phyloP scores from a whole-genome alignment of 768 basidiomycete species.

The Daedaleopsis sinensis region DNA sequence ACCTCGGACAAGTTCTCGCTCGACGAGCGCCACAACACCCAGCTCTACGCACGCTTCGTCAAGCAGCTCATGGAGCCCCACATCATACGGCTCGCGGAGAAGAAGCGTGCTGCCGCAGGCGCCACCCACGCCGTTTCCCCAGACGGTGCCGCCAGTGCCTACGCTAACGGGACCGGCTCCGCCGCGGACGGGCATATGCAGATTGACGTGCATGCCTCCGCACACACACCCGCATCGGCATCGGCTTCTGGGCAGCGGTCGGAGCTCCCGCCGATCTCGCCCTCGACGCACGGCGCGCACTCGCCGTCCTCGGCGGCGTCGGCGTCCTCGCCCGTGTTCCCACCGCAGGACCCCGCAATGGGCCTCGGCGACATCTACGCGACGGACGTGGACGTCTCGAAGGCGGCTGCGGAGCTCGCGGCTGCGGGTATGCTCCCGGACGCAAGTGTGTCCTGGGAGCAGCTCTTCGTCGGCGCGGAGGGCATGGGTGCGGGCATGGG shows the following conservation, averaged over 20 bases:
- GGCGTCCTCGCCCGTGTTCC: conserved; percentile 1
- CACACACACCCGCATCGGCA: too few relatives aligned
- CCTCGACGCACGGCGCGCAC: conserved; percentile 2
- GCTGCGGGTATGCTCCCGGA: conserved; percentile 10
- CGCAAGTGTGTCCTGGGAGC: conserved; percentile 9
- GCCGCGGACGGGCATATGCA: too few relatives aligned
- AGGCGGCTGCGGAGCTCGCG: conserved; percentile 14
- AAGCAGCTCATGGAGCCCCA: conserved; percentile 24
- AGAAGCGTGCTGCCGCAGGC: conserved; percentile 1
- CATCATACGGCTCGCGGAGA: conserved; percentile 15
- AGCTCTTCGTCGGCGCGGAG: conserved; percentile 3
- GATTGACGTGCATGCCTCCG: too few relatives aligned
- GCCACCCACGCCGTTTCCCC: neutral
- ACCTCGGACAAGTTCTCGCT: conserved; percentile 17
- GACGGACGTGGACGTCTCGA: conserved; percentile 17
- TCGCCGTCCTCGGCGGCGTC: neutral
- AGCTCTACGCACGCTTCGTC: conserved; percentile 28
- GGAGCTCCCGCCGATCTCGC: neutral
- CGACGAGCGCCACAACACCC: conserved; percentile 25
- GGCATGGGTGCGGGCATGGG: neutral
- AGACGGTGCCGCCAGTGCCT: neutral
- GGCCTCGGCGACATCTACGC: conserved; percentile 12
- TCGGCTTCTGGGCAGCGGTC: too few relatives aligned
- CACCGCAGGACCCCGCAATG: conserved; percentile 1
- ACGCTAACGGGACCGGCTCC: neutral